A percentile compares a stretch with the other conserved stretches of the same genome.
Conservation (phyloP, 2,329 filamentous ascomycete species). For the Ophiostoma fasciatum region DNA sequence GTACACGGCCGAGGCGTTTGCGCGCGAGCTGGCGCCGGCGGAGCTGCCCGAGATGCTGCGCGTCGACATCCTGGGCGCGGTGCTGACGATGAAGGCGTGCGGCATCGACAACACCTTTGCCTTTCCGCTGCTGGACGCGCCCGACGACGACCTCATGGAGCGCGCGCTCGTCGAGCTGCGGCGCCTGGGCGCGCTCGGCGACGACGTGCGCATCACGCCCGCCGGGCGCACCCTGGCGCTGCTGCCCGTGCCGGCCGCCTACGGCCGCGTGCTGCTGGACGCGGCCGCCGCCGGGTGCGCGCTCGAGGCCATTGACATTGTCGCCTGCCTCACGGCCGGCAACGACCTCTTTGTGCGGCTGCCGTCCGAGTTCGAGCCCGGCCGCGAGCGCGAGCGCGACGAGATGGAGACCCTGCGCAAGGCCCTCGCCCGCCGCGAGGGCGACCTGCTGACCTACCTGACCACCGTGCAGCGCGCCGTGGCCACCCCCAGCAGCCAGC, state of each 20-base stretch:
- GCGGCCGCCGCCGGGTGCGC: slow-evolving; percentile 62
- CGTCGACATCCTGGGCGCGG: slow-evolving; percentile 72
- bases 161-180: slow-evolving; percentile 69
- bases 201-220: slow-evolving; percentile 57
- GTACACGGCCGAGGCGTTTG: slow-evolving; percentile 69
- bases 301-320: slow-evolving; percentile 73
- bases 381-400: slow-evolving; percentile 29
- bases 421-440: slow-evolving; percentile 45
- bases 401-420: slow-evolving; percentile 37
- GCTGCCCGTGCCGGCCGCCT: slow-evolving; percentile 67
- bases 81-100: slow-evolving; percentile 86
- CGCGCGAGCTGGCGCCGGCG: slow-evolving; percentile 46
- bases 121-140: slow-evolving; percentile 77
- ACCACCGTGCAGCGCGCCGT: slow-evolving; percentile 48
- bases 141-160: slow-evolving; percentile 61
- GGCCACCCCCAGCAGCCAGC: slow-evolving; percentile 35
- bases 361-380: slow-evolving; percentile 27
- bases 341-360: slow-evolving; percentile 48
- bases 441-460: slow-evolving; percentile 49
- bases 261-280: slow-evolving; percentile 71
- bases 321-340: slow-evolving; percentile 46
- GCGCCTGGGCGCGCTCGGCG: slow-evolving; percentile 59
- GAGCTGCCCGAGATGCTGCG: slow-evolving; percentile 82
- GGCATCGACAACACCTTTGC: slow-evolving; percentile 67
- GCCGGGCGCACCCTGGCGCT: slow-evolving; percentile 64